A percentile compares a stretch with the other conserved stretches of the same genome.
These are phyloP conservation scores for Aspergillus hancockii DNA, from an alignment of 495 filamentous ascomycete genomes.

Conservation along the genomic window DNA sequence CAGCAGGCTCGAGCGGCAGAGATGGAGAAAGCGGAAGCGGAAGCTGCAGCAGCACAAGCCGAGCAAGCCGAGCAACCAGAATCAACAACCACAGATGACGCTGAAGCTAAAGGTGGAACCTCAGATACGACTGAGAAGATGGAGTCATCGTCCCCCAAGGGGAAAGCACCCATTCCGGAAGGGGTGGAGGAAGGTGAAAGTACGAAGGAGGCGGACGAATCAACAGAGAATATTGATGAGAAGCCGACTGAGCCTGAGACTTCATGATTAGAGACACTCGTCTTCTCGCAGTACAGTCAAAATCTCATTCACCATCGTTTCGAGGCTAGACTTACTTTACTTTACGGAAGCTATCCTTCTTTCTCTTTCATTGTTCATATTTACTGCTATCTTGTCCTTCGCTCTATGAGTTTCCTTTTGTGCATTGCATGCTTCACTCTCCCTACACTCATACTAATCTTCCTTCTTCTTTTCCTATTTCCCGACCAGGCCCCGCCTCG, in stretches of 20 bases:
- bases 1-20: slow-evolving; percentile 54
- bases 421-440: not conserved
- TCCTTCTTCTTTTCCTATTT: slow-evolving; percentile 1
- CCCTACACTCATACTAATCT: not conserved
- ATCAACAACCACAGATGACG: slow-evolving; percentile 8
- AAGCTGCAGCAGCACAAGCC: slow-evolving; percentile 29
- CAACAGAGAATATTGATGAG: slow-evolving; percentile 6
- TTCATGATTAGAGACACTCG: slow-evolving; percentile 1
- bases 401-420: slow-evolving; percentile 1
- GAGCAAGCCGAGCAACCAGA: slow-evolving; percentile 16
- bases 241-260: slow-evolving; percentile 5
- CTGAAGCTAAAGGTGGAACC: slow-evolving; percentile 6
- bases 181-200: slow-evolving; percentile 1
- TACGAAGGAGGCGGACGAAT: not conserved
- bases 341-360: not conserved
- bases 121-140: slow-evolving; percentile 7
- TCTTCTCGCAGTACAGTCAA: not conserved
- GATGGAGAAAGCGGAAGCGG: slow-evolving; percentile 34
- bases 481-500: not conserved
- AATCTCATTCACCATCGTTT: not conserved
- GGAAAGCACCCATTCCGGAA: slow-evolving; percentile 11
- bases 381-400: not conserved
- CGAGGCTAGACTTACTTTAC: not conserved
- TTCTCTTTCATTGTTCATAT: not conserved
- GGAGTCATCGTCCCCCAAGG: slow-evolving; percentile 6